Base-by-base conservation (phyloP, 345 rosid genomes). In the Euphorbia tirucalli region DNA sequence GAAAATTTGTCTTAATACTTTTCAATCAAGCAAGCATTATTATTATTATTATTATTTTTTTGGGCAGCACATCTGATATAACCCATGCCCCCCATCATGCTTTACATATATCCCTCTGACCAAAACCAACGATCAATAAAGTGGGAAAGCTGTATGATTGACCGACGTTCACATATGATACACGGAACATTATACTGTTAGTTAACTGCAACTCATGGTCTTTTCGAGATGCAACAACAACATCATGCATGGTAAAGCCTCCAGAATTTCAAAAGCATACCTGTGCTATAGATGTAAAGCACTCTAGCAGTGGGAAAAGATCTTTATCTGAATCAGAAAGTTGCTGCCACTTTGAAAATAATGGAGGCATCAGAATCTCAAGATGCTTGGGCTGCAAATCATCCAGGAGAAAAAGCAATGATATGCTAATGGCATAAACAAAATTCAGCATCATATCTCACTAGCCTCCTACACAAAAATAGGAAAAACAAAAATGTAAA, bases 251-350 rank as follows among this genome's bases (percentile, higher is more conserved):
- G 60, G 61, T n/a, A 59, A 19, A 30, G 43, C 41, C 15, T 32
- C 46, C 43, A 61, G 24, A 61, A n/a, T 19, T 18, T 11, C n/a
- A 60, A 61, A 1, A 5, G 61, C 77, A 65, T 72, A 92, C 99
- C 93, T 89, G 93, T 71, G 96, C 96, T 75, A 95, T 87, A 62
- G 96, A 92, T 68, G 99, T 89, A 79, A 95, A 90, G 84, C 99
- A 95, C 79, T 90, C 97, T 14, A 92, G 83, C 78, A 95, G 75
- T 28, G 97, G 96, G 80, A 92, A 88, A 52, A 95, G 89, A 72
- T 95, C 99, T 82, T 90, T 95, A 77, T 95, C 99, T 65, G 90
- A 82, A 79, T 89, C 84, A 71, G 97, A 86, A 77, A 95, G 87
- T 71, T 88, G 96, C 74, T 92, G 96, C 97, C 98, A 95, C 85